phyloP scores from a whole-genome alignment of 108 stramenopile species.

The Fragilaria radians region DNA sequence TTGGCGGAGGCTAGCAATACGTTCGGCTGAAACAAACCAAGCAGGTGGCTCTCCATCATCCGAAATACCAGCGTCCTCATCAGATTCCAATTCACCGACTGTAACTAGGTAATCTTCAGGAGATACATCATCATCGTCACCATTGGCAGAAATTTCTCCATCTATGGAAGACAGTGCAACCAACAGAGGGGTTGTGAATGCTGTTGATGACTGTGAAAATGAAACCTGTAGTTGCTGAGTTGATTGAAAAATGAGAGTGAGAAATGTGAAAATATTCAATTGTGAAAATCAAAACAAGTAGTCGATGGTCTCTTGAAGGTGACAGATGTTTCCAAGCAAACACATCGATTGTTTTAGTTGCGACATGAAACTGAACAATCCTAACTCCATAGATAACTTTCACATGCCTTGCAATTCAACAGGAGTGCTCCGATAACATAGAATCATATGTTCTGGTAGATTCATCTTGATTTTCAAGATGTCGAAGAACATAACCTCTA shows the following conservation, averaged over 20 bases:
- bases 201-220: neutral
- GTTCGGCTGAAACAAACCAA: slow-evolving; percentile 31
- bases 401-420: no score
- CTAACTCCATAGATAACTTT: no score
- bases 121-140: slow-evolving; percentile 25
- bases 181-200: neutral
- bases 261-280: neutral
- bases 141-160: neutral
- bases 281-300: no score
- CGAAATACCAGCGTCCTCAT: slow-evolving; percentile 33
- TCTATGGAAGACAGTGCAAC: neutral
- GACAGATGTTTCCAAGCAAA: no score
- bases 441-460: no score
- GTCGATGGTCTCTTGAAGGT: no score
- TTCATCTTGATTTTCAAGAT: no score
- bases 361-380: no score
- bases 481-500: neutral
- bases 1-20: slow-evolving; percentile 52
- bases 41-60: slow-evolving; percentile 49
- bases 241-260: neutral
- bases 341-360: no score
- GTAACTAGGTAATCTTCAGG: slow-evolving; percentile 62
- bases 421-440: no score
- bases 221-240: neutral
- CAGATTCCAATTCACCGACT: slow-evolving; percentile 49